phyloP scores from a whole-genome alignment of 179 eudicot genomes.

The Gypsophila paniculata region DNA sequence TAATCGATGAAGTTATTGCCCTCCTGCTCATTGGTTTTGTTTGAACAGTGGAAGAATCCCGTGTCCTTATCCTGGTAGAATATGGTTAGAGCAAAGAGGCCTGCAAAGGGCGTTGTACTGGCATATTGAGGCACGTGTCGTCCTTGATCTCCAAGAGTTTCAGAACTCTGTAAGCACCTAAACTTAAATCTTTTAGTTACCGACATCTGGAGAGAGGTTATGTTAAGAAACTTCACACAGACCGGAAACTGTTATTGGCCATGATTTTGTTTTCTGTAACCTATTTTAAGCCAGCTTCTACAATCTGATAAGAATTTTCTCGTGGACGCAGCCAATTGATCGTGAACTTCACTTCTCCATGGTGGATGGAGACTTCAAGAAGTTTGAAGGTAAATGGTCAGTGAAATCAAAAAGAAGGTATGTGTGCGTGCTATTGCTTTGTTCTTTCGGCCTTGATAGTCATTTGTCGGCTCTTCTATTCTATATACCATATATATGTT shows the following conservation, averaged over 20 bases:
- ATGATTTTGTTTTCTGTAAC: background rate
- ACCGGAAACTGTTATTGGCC: background rate
- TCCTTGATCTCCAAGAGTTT: slow-evolving; percentile 89
- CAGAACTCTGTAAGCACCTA: slow-evolving; percentile 53
- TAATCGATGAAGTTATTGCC: background rate
- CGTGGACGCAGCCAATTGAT: slow-evolving; percentile 47
- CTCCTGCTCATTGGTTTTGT: slow-evolving; percentile 10
- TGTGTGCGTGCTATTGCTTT: background rate
- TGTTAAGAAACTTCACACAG: background rate
- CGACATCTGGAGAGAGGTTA: background rate
- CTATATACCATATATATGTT: too few relatives aligned
- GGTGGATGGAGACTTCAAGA: slow-evolving; percentile 99
- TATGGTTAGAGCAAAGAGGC: slow-evolving; percentile 97
- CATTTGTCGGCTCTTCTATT: too few relatives aligned
- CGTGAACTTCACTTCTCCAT: slow-evolving; percentile 85
- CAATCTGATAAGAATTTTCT: background rate
- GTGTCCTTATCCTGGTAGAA: slow-evolving; percentile 91
- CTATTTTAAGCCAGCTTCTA: background rate
- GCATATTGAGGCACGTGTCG: slow-evolving; percentile 99
- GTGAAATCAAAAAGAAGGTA: slow-evolving; percentile 67
- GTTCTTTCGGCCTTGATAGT: too few relatives aligned
- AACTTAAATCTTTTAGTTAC: background rate
- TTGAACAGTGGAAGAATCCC: slow-evolving; percentile 79
- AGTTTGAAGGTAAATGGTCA: slow-evolving; percentile 97
- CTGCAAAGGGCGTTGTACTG: slow-evolving; percentile 86